These are phyloP conservation scores for Diaporthe helianthi DNA, from an alignment of 2,329 filamentous ascomycete species.

Conservation along the genomic window DNA sequence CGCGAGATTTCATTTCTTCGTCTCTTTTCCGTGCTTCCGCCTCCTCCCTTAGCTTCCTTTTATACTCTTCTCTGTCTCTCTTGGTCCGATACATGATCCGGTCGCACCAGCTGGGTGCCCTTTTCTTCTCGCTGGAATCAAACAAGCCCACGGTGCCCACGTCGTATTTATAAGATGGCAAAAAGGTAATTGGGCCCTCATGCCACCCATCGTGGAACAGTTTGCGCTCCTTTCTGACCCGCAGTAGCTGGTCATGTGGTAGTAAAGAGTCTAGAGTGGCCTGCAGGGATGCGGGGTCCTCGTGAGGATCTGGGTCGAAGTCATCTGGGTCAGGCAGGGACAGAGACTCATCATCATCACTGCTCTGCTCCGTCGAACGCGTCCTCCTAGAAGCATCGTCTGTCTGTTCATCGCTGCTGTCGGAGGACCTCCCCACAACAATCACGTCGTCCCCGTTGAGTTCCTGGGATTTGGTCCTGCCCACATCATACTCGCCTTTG, in stretches of 20 bases:
- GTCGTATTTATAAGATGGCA: constrained; percentile 98
- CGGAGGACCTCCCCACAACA: constrained; percentile 52
- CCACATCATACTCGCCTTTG: constrained; percentile 74
- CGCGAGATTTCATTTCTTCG: constrained; percentile 83
- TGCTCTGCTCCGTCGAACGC: constrained; percentile 40
- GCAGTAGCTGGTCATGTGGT: constrained; percentile 85
- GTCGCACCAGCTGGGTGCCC: constrained; percentile 96
- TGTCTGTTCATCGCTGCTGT: constrained; percentile 56
- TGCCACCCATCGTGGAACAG: constrained; percentile 91
- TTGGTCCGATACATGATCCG: constrained; percentile 86
- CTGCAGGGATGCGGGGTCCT: constrained; percentile 86
- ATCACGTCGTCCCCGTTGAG: constrained; percentile 56
- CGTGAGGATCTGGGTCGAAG: constrained; percentile 69
- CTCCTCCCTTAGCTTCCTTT: constrained; percentile 68
- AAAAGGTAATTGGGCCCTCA: constrained; percentile 85
- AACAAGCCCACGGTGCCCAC: constrained; percentile 91
- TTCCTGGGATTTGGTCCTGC: constrained; percentile 48
- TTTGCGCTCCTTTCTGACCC: constrained; percentile 76
- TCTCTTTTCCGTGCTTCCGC: constrained; percentile 74
- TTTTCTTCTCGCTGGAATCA: constrained; percentile 92
- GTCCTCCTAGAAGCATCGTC: constrained; percentile 44
- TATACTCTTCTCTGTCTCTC: constrained; percentile 70
- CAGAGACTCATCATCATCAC: constrained; percentile 49
- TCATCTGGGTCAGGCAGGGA: constrained; percentile 69
- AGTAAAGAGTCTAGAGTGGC: constrained; percentile 87